Base-by-base conservation (phyloP, 2,329 filamentous ascomycete species). In the Pestalotiopsis sp. region DNA sequence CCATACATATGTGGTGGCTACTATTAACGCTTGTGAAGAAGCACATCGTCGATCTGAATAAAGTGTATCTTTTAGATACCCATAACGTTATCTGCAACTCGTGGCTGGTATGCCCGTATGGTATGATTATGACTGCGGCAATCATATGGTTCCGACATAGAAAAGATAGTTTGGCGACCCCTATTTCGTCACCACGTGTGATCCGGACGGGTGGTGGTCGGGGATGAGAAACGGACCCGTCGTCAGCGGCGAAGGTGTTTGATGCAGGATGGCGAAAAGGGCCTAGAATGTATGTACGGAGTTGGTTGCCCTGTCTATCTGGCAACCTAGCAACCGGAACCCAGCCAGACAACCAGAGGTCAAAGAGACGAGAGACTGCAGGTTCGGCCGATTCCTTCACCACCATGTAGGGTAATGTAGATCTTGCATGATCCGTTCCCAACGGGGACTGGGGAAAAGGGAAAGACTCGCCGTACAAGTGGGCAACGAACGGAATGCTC, bases 161-260 rank as follows among this genome's bases (percentile, higher is more conserved):
- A 13, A 59, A 12, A n/a, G 56, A 25, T 20, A 13, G 25, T 20
- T 62, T 20, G 36, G 25, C 1, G 13, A 14, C 59, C 59, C 59
- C 36, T 36, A 62, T 39, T 62, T 62, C 59, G 59, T 62, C 59
- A 62, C 36, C 59, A 62, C 59, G 36, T 62, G 59, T 27, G 31
- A 62, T 62, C 20, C 31, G 14, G 57, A 36, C 5, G 31, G 20
- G 25, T 27, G 57, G 4, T 36, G 57, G 57, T 59, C 23, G 57
- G 23, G 23, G 57, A 36, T 62, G 11, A 39, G 59, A n/a, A 20
- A 20, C 59, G 14, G 11, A 62, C 13, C 27, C 59, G 20, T 62
- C 59, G 59, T 62, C 59, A 62, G 59, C 59, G 59, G 59, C 59
- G 27, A 62, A 62, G 25, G 27, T 23, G 59, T 36, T 52, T 52